phyloP scores from a whole-genome alignment of 768 basidiomycete genomes.

The Vishniacozyma victoriae region DNA sequence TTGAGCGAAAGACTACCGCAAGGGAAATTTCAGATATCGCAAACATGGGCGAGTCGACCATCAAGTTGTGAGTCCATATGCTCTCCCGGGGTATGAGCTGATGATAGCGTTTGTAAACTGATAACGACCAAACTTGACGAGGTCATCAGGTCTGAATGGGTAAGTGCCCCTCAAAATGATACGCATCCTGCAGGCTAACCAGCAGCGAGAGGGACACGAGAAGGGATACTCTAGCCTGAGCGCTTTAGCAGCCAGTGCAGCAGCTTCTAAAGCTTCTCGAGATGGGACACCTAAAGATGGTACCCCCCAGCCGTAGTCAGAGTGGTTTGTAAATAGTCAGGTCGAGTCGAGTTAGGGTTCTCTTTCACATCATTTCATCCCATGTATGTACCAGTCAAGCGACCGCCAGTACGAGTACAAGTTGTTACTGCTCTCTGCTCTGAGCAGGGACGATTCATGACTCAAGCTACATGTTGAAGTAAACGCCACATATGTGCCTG shows the following conservation, averaged over 20 bases:
- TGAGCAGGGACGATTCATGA: background rate
- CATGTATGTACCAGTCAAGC: background rate
- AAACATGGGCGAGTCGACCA: conserved; percentile 91
- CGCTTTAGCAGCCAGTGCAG: conserved; percentile 13
- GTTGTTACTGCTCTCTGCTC: background rate
- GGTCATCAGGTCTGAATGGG: conserved; percentile 42
- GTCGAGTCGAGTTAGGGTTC: background rate
- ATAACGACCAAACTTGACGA: conserved; percentile 29
- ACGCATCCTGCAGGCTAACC: background rate
- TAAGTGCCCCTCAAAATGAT: conserved; percentile 11
- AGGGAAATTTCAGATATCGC: conserved; percentile 85
- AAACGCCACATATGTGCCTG: too few relatives aligned
- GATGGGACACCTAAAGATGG: conserved; percentile 12
- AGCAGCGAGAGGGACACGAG: conserved; percentile 21
- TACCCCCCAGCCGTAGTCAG: background rate
- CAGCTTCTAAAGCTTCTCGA: conserved; percentile 9
- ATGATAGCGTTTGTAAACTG: conserved; percentile 33
- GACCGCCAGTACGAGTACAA: background rate
- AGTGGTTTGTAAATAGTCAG: background rate
- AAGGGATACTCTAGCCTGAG: conserved; percentile 22
- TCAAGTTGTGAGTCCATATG: conserved; percentile 56
- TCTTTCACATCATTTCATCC: background rate
- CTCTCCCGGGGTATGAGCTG: background rate
- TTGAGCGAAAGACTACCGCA: conserved; percentile 63
- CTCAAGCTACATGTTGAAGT: background rate